Conservation (phyloP, 2,329 filamentous ascomycete species). For the Xylariaceae sp. region DNA sequence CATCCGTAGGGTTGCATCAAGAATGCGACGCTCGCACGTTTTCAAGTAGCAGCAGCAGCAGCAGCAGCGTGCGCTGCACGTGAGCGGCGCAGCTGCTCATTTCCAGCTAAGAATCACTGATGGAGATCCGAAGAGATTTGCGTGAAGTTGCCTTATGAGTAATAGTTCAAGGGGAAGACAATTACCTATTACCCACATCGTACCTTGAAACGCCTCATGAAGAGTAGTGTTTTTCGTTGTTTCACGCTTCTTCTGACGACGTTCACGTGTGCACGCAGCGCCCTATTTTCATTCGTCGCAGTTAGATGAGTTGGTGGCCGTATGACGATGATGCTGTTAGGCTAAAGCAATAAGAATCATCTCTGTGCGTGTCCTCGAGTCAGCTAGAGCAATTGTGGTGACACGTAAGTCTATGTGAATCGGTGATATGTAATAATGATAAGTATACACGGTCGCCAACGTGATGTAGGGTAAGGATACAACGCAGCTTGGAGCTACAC, state of each 20-base stretch:
- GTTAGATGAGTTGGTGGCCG: neutral
- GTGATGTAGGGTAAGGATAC: neutral
- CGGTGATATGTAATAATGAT: conserved; percentile 2
- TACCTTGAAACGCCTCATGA: conserved; percentile 22
- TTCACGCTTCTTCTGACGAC: conserved; percentile 6
- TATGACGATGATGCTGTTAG: neutral
- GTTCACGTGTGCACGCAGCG: conserved; percentile 5
- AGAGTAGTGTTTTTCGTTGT: conserved; percentile 15
- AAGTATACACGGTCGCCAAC: neutral
- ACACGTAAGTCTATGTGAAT: neutral
- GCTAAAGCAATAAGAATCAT: neutral
- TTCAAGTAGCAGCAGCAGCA: conserved; percentile 9
- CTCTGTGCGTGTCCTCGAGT: neutral
- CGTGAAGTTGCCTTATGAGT: conserved; percentile 5
- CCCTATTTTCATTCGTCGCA: neutral
- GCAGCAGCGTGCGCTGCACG: conserved; percentile 17
- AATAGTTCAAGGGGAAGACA: conserved; percentile 9
- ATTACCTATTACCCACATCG: conserved; percentile 11
- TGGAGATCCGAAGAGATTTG: conserved; percentile 3
- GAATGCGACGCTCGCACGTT: conserved; percentile 30
- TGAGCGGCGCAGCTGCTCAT: conserved; percentile 21
- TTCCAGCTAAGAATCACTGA: conserved; percentile 10
- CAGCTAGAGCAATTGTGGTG: neutral
- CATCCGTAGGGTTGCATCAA: conserved; percentile 18
- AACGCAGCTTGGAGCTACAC: conserved; percentile 1